Base-by-base conservation (phyloP, 1,284 basidiomycete genomes). In the Athelia psychrophila region DNA sequence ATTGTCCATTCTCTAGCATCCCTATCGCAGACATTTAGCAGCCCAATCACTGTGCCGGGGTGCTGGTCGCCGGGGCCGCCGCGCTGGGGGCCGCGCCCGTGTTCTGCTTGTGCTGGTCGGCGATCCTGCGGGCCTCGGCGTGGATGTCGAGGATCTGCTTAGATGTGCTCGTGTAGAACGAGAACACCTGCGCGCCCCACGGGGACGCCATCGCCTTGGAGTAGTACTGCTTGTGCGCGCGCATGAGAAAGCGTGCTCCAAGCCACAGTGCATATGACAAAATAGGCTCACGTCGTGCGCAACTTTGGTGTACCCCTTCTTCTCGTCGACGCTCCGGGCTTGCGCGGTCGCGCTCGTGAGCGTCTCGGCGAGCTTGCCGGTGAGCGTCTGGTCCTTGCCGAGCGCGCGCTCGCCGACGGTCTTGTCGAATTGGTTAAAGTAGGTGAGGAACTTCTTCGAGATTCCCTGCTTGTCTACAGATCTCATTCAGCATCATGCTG, bases 81-180 rank as follows among this genome's bases (percentile, higher is more conserved):
- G 48, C 5, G 47, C 54, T 22, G 49, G 59, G 53, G n/a, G 54
- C 20, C 25, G 56, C 52, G n/a, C 50, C 47, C 12, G 58, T 44
- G 22, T 61, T 52, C 9, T 64, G 58, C 63, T 86, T 86, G 59
- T 89, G 80, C 52, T 76, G 69, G 20, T 78, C 77, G 24, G 82
- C 79, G 61, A 94, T 90, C 42, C 93, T 83, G 52, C 78, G 75
- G 1, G 93, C 93, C 68, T 95, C 93, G 62, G 93, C 91, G 63
- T 94, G 93, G 50, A 95, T 92, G 63, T 95, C 92, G 33, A 77
- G 66, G 16, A 91, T 83, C 64, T 93, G 87, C 70, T 94, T 95
- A 25, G 84, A 78, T 1, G 91, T 91, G 20, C 70, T 73, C 9
- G 89, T 92, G 73, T 95, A 95, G 69, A 93, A 94, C 0, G 69